phyloP scores from a whole-genome alignment of 495 filamentous ascomycete genomes.

The Aspergillus nidulans region DNA sequence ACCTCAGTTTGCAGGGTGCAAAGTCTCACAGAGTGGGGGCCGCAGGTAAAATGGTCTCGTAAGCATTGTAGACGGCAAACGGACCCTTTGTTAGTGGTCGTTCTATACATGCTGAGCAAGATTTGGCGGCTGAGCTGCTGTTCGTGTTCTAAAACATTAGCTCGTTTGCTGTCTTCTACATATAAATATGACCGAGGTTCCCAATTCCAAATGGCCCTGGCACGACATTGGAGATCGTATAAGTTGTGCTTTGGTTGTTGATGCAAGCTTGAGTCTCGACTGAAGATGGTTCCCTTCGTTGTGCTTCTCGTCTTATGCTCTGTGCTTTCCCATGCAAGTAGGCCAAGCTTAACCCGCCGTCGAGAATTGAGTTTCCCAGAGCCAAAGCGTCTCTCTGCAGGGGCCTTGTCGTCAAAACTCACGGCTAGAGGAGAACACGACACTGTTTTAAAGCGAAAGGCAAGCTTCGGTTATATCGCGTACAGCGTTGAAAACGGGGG shows the following conservation, averaged over 20 bases:
- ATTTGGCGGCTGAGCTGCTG: neutral
- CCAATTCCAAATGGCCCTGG: neutral
- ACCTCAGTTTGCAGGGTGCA: neutral
- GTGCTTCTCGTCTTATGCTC: neutral
- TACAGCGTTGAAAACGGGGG: neutral
- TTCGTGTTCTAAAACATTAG: neutral
- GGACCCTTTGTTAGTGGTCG: neutral
- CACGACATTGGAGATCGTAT: neutral
- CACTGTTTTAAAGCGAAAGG: neutral
- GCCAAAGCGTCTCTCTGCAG: slow-evolving; percentile 7
- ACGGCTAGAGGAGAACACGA: neutral
- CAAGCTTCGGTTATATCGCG: slow-evolving; percentile 8
- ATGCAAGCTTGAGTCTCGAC: neutral
- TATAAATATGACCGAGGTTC: neutral
- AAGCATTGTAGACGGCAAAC: neutral
- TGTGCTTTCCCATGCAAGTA: neutral
- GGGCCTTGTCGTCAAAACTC: neutral
- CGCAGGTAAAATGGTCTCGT: neutral
- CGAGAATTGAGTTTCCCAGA: neutral
- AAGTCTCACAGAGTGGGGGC: neutral
- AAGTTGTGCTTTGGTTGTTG: neutral
- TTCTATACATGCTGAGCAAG: neutral
- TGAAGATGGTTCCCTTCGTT: neutral
- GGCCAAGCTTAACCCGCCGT: neutral
- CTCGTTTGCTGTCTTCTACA: neutral